These are phyloP conservation scores for Geotrichum klebahnii DNA, from an alignment of 1,139 yeast species.

Conservation along the genomic window DNA sequence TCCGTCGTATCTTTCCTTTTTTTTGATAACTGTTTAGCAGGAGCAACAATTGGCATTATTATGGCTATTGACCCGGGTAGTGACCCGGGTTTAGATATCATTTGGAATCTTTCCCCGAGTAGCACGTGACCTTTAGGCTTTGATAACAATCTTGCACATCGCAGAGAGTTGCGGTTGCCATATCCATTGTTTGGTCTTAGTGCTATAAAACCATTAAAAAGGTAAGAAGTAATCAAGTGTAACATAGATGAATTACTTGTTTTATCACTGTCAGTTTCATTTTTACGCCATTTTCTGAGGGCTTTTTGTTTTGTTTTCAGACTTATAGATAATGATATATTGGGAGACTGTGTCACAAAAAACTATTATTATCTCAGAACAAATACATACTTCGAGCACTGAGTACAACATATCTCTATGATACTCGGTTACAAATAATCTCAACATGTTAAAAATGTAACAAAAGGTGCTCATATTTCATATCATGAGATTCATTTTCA, in stretches of 20 bases:
- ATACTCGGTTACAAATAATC: conserved; percentile 7
- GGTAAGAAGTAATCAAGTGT: not conserved
- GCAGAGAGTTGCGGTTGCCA: not conserved
- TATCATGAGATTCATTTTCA: conserved; percentile 1
- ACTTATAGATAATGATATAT: not conserved
- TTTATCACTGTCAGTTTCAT: no score
- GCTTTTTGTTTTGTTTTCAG: no score
- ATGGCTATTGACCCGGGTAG: not conserved
- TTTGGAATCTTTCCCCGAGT: not conserved
- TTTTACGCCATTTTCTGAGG: no score
- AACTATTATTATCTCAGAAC: not conserved
- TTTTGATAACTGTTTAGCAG: no score
- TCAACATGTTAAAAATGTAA: conserved; percentile 7
- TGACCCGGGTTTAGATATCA: not conserved
- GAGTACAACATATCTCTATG: not conserved
- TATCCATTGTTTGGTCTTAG: not conserved
- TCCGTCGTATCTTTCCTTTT: no score
- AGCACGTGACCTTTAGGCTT: no score
- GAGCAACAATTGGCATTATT: not conserved
- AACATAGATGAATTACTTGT: no score
- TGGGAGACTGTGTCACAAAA: conserved; percentile 1
- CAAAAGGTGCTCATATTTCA: not conserved
- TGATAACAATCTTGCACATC: no score
- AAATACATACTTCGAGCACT: not conserved
- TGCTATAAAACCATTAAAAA: not conserved